Evolutionary conservation across 2,329 filamentous ascomycete genomes (phyloP).

Genomic region (Penicillium sclerotigenum): DNA sequence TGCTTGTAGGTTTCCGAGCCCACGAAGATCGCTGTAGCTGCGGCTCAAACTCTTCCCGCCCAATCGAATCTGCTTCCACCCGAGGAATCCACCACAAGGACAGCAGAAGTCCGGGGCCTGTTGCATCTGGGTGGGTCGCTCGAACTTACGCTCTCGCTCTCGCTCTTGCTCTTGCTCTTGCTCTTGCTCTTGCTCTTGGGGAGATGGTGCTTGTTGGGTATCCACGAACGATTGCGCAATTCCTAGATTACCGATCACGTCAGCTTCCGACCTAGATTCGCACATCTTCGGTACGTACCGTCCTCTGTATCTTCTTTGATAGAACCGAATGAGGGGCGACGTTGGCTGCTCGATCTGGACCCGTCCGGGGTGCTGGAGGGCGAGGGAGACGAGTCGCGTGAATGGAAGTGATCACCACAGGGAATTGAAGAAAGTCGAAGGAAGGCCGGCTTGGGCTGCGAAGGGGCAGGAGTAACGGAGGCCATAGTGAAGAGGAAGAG

Average conservation of each 20-base stretch:
- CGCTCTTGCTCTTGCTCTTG: slow-evolving; percentile 17
- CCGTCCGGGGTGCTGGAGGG: slow-evolving; percentile 35
- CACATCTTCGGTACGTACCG: slow-evolving; percentile 30
- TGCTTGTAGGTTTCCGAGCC: slow-evolving; percentile 34
- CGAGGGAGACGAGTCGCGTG: slow-evolving; percentile 35
- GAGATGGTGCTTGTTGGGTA: slow-evolving; percentile 33
- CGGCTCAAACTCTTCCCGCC: slow-evolving; percentile 44
- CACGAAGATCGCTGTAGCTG: slow-evolving; percentile 44
- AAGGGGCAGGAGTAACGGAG: slow-evolving; percentile 21
- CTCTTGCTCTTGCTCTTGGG: slow-evolving; percentile 18
- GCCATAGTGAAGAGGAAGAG: slow-evolving; percentile 29
- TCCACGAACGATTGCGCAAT: slow-evolving; percentile 47
- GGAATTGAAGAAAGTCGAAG: slow-evolving; percentile 21
- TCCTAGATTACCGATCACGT: slow-evolving; percentile 24
- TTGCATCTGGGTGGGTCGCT: slow-evolving; percentile 32
- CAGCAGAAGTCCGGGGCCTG: slow-evolving; percentile 45
- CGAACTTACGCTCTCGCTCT: slow-evolving; percentile 20
- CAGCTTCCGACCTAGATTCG: slow-evolving; percentile 3
- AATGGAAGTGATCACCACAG: slow-evolving; percentile 24
- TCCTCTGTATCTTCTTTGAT: slow-evolving; percentile 43
- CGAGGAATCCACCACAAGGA: slow-evolving; percentile 45
- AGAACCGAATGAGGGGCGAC: slow-evolving; percentile 43
- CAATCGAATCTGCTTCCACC: slow-evolving; percentile 46
- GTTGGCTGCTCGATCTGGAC: slow-evolving; percentile 40
- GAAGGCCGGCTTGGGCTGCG: slow-evolving; percentile 26